A percentile compares a stretch with the other conserved stretches of the same genome.
Evolutionary conservation across 495 filamentous ascomycete genomes (phyloP).

Genomic region (Aspergillus indologenus): DNA sequence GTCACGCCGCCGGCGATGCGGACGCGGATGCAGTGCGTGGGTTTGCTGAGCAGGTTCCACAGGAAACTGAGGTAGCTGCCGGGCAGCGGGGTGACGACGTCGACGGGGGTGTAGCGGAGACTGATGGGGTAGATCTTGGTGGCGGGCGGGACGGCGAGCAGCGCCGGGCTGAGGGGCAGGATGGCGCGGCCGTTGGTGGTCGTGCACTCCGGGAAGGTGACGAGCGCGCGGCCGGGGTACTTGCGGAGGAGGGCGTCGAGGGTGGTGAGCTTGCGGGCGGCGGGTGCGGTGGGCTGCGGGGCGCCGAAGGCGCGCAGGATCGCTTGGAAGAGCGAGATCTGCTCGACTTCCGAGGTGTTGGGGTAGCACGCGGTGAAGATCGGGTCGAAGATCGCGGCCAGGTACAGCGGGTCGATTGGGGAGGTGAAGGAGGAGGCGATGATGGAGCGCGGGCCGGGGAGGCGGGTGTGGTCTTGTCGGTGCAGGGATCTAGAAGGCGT

Average conservation of each 20-base stretch:
- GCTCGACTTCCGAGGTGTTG: conserved; percentile 64
- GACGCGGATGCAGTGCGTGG: conserved; percentile 86
- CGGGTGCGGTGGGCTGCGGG: conserved; percentile 48
- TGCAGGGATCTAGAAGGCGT: conserved; percentile 59
- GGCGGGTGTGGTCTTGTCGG: conserved; percentile 54
- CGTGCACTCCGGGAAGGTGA: conserved; percentile 87
- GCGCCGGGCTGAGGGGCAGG: conserved; percentile 70
- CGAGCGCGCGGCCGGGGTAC: conserved; percentile 72
- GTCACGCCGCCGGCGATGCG: conserved; percentile 59
- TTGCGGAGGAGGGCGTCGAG: conserved; percentile 58
- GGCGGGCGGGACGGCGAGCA: conserved; percentile 60
- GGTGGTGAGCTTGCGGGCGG: conserved; percentile 52
- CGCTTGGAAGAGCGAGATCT: conserved; percentile 70
- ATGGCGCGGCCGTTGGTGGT: conserved; percentile 94
- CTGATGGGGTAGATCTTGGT: conserved; percentile 84
- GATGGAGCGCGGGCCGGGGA: conserved; percentile 72
- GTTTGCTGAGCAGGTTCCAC: conserved; percentile 80
- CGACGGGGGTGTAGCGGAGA: conserved; percentile 79
- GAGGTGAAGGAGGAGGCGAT: conserved; percentile 90
- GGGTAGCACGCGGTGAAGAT: conserved; percentile 87
- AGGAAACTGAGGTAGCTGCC: conserved; percentile 64
- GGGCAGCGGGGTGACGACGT: conserved; percentile 88
- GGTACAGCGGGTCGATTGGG: conserved; percentile 88
- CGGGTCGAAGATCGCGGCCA: conserved; percentile 95
- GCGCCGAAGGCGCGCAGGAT: conserved; percentile 68